Conservation (phyloP, 179 eudicot species). For the Drosera spatulata region DNA sequence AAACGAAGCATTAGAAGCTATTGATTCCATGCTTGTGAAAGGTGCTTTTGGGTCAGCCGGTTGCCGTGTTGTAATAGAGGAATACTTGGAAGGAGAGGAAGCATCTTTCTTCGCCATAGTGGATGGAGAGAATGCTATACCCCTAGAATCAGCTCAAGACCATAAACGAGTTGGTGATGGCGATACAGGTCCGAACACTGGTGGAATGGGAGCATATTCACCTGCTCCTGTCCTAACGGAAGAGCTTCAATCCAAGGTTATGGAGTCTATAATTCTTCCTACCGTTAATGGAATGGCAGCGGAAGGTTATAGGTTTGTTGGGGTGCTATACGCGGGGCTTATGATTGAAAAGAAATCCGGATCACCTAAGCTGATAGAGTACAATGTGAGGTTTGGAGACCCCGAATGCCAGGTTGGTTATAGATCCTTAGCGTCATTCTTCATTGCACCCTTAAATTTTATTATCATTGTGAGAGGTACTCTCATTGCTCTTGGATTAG, state of each 20-base stretch:
- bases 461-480: too few species aligned
- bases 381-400: constrained; percentile 94
- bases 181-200: constrained; percentile 91
- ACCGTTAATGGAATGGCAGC: constrained; percentile 81
- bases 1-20: constrained; percentile 77
- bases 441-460: too few species aligned
- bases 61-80: constrained; percentile 66
- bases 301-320: constrained; percentile 95
- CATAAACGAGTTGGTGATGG: constrained; percentile 96
- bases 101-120: constrained; percentile 92
- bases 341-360: constrained; percentile 96
- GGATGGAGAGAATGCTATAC: constrained; percentile 84
- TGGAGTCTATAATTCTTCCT: constrained; percentile 73
- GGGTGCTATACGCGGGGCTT: constrained; percentile 87
- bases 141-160: constrained; percentile 94
- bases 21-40: constrained; percentile 78
- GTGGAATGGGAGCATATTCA: constrained; percentile 99
- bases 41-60: constrained; percentile 84
- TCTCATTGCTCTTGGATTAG: too few species aligned
- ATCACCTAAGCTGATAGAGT: constrained; percentile 83
- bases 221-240: constrained; percentile 87
- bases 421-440: not conserved
- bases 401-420: constrained; percentile 91
- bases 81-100: constrained; percentile 88
- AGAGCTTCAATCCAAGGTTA: constrained; percentile 63